Conservation (phyloP, 1,139 yeast genomes). For the Yamadazyma kanchanaburiensis region DNA sequence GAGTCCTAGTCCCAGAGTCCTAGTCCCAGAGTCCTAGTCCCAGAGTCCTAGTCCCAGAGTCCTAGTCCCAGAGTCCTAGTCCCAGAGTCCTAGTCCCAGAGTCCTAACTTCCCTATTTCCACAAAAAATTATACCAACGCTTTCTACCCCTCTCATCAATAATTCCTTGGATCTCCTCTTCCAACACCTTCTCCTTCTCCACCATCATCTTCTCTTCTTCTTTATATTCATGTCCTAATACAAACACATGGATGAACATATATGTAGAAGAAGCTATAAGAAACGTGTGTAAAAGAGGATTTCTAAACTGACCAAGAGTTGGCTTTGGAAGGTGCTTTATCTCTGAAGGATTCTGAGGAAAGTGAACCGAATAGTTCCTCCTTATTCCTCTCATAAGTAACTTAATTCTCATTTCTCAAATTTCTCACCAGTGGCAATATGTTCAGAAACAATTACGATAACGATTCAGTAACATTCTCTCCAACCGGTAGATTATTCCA, state of each 20-base stretch:
- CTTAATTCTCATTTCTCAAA: neutral
- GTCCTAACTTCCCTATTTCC: conserved; percentile 15
- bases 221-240: conserved; percentile 30
- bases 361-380: conserved; percentile 6
- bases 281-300: conserved; percentile 39
- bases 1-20: too few species aligned
- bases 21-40: too few species aligned
- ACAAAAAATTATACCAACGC: conserved; percentile 22
- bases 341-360: conserved; percentile 7
- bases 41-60: too few species aligned
- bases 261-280: conserved; percentile 40
- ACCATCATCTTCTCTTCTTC: conserved; percentile 25
- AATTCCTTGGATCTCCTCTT: conserved; percentile 27
- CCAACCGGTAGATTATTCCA: conserved; percentile 97
- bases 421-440: conserved; percentile 14
- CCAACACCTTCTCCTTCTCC: conserved; percentile 24
- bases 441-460: conserved; percentile 98
- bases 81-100: too few species aligned
- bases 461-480: conserved; percentile 95
- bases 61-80: too few species aligned
- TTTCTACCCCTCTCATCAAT: conserved; percentile 26
- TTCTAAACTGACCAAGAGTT: conserved; percentile 32
- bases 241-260: conserved; percentile 32
- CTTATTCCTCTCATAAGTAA: neutral
- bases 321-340: conserved; percentile 21